These are phyloP conservation scores for Prunus yedoensis DNA, from an alignment of 331 rosid species.

Conservation along the genomic window DNA sequence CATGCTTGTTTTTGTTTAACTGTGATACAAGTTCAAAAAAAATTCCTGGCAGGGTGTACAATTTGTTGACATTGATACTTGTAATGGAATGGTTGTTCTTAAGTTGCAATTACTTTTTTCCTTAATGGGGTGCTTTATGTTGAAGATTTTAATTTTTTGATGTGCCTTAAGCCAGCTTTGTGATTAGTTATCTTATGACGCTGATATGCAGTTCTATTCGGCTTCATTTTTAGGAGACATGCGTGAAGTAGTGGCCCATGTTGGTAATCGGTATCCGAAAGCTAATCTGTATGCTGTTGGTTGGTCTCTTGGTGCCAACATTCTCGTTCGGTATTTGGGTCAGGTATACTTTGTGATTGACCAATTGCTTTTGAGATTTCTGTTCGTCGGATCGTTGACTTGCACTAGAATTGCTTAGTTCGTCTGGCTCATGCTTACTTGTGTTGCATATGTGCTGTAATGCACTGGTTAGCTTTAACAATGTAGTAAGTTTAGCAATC, in stretches of 20 bases:
- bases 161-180: slow-evolving; percentile 22
- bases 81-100: background rate
- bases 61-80: background rate
- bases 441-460: background rate
- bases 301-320: slow-evolving; percentile 95
- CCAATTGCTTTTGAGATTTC: background rate
- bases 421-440: background rate
- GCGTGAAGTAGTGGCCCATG: slow-evolving; percentile 72
- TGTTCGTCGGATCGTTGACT: background rate
- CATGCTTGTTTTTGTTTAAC: background rate
- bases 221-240: slow-evolving; percentile 91
- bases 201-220: slow-evolving; percentile 86
- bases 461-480: background rate
- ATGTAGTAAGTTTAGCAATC: background rate
- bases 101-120: background rate
- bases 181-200: slow-evolving; percentile 29
- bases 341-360: slow-evolving; percentile 38
- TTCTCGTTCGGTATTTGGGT: slow-evolving; percentile 89
- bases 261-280: slow-evolving; percentile 53
- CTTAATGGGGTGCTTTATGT: background rate
- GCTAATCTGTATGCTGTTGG: slow-evolving; percentile 87
- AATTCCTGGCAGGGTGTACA: background rate
- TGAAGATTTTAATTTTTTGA: background rate
- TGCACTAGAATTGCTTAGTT: background rate
- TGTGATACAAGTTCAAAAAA: background rate